Conservation (phyloP, 164 flowering plant genomes). For the Aristolochia contorta region DNA sequence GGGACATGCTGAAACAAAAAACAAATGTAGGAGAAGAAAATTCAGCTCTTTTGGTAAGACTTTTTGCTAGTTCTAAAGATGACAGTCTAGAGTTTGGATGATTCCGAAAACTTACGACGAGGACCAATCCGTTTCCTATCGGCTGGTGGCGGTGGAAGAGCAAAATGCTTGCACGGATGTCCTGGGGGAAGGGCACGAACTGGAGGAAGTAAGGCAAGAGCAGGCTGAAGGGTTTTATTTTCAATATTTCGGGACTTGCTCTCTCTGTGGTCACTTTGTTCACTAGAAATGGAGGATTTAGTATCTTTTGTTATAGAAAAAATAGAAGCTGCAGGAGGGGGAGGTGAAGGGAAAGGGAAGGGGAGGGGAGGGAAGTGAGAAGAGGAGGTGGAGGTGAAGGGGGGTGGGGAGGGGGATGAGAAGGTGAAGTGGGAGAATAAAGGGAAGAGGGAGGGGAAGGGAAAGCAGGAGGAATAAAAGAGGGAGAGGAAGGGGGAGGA, state of each 20-base stretch:
- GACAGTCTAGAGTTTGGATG: too few relatives aligned
- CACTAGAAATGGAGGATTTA: constrained; percentile 1
- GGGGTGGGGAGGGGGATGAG: too few relatives aligned
- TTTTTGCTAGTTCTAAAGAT: not conserved
- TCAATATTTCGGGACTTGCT: constrained; percentile 9
- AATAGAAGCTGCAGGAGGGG: too few relatives aligned
- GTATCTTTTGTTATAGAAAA: too few relatives aligned
- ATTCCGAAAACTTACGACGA: constrained; percentile 56
- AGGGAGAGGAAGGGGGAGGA: too few relatives aligned
- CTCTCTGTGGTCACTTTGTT: constrained; percentile 4
- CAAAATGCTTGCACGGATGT: constrained; percentile 63
- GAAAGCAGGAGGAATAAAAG: too few relatives aligned
- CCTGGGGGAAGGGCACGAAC: constrained; percentile 9
- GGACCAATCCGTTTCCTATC: constrained; percentile 69
- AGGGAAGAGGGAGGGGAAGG: too few relatives aligned
- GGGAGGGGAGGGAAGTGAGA: not conserved
- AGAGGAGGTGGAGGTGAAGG: not conserved
- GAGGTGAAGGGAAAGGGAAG: not conserved
- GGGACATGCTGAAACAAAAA: constrained; percentile 66
- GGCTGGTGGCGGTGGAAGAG: constrained; percentile 71
- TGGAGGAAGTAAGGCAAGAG: constrained; percentile 8
- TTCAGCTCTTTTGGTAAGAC: not conserved
- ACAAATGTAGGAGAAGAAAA: not conserved
- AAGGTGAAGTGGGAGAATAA: too few relatives aligned
- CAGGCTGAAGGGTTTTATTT: constrained; percentile 13